Base-by-base conservation (phyloP, 2,329 filamentous ascomycete species). In the Hymenoscyphus fructigenus region DNA sequence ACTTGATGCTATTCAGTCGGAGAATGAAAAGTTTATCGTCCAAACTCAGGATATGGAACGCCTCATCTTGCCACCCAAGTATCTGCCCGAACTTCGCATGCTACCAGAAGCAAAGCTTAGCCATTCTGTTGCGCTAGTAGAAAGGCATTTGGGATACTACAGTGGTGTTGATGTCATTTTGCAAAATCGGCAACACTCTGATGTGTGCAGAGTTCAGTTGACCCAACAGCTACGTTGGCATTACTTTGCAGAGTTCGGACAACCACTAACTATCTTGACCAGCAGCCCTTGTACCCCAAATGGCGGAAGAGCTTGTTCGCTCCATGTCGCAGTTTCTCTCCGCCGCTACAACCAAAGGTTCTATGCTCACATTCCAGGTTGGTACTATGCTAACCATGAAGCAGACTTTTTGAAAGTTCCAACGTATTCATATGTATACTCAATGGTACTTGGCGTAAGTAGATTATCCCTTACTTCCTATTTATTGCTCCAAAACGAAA, bases 31-130 rank as follows among this genome's bases (percentile, higher is more conserved):
- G 15, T 61, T 23, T 57, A 44, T 61, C 3, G 36, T 61, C 1
- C 60, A 61, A 41, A 61, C 60, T 12, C 29, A 23, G 29, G 23
- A 34, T 12, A 36, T n/a, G 26, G 60, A 61, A 6, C 26, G 17
- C 10, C 17, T 61, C 47, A 47, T 61, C 1, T 15, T 61, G 14
- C 23, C 60, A 17, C 60, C 60, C 1, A 61, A 61, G 60, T 61
- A 20, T 28, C 60, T 61, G 17, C 15, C 26, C 15, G 47, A 61
- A 26, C 44, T 61, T 28, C 15, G 32, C 29, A 61, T 61, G 60
- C n/a, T 56, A 32, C 60, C 60, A 7, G 60, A 61, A 5, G 17
- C 60, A 15, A 61, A 61, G 26, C 47, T 61, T n/a, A 61, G 60
- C n/a, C 32, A 29, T 2, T 23, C 60, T 26, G n/a, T n/a, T 20